Percentiles rank a stretch among this genome's conserved stretches.
phyloP scores from a whole-genome alignment of 2,329 filamentous ascomycete genomes.

The Xylariaceae sp. region DNA sequence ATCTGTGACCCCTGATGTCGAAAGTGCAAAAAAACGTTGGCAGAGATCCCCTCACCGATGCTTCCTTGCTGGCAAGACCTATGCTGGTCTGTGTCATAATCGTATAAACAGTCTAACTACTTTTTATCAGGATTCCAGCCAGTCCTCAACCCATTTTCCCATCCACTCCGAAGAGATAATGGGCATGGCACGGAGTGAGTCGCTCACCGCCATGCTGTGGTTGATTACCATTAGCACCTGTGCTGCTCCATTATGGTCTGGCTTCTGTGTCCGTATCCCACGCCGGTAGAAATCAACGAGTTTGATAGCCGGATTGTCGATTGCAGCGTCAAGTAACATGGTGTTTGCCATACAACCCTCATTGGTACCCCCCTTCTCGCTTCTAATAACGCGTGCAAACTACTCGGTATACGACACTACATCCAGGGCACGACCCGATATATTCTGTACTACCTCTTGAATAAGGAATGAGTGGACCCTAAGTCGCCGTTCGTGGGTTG shows the following conservation, averaged over 20 bases:
- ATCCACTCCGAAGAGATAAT: neutral
- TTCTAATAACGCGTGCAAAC: neutral
- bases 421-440: neutral
- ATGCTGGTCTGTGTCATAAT: too few relatives aligned
- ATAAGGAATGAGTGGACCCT: constrained; percentile 5
- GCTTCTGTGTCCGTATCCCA: neutral
- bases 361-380: neutral
- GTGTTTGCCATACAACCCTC: neutral
- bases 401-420: neutral
- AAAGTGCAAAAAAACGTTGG: too few relatives aligned
- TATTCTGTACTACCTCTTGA: neutral
- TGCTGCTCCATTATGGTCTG: neutral
- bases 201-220: neutral
- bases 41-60: too few relatives aligned
- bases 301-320: neutral
- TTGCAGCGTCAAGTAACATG: neutral
- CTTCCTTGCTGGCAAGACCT: too few relatives aligned
- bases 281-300: neutral
- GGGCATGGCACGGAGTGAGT: neutral
- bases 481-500: constrained; percentile 6
- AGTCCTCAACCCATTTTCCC: neutral
- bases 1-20: too few relatives aligned
- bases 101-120: too few relatives aligned
- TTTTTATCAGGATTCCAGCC: neutral
- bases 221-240: neutral